Evolutionary conservation across 208 protist genomes (phyloP), one percentile per base, ranked within the genome.

Genomic region (Leishmania tropica): DNA sequence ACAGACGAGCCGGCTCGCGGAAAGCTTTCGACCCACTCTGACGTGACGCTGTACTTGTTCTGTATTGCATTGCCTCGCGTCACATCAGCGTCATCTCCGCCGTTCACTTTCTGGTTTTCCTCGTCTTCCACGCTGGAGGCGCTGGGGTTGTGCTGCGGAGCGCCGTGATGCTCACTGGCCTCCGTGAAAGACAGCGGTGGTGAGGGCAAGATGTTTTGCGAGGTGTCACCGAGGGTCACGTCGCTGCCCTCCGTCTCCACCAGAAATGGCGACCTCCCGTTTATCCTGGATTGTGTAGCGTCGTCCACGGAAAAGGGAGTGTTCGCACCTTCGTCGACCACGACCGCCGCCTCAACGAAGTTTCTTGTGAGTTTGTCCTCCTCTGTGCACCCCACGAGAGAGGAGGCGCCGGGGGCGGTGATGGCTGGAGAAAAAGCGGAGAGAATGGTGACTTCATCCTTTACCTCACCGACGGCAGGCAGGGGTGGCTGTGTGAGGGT

Each of bases 21-120:
- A 31, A 85, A 67, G 37, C 67, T 77, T n/a, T 82, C 78, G 8
- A 85, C 64, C 78, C 83, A 82, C 60, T 65, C 54, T 8, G 72
- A 78, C 1, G 83, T 85, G 53, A 60, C 58, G 48, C 65, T 76
- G 78, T 85, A 85, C 73, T 82, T 81, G 64, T 75, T 64, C 47
- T 85, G 83, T 58, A 85, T 78, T 1, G 74, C 78, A 11, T 70
- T 62, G 10, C 56, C 77, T 5, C 56, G 72, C 4, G 35, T 54
- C 21, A 4, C 62, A 65, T 85, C 83, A 1, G 42, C 54, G 17
- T 62, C 64, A 15, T 65, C 76, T 28, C 17, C 65, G 53, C 21
- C 70, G 15, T 74, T 48, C 15, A 40, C 56, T 5, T 68, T 19
- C 3, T 8, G 37, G 13, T 79, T 47, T 40, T 56, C 11, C 1